A percentile compares a stretch with the other conserved stretches of the same genome.
These are phyloP conservation scores for Cytospora chrysosperma DNA, from an alignment of 2,329 filamentous ascomycete genomes.

Conservation along the genomic window DNA sequence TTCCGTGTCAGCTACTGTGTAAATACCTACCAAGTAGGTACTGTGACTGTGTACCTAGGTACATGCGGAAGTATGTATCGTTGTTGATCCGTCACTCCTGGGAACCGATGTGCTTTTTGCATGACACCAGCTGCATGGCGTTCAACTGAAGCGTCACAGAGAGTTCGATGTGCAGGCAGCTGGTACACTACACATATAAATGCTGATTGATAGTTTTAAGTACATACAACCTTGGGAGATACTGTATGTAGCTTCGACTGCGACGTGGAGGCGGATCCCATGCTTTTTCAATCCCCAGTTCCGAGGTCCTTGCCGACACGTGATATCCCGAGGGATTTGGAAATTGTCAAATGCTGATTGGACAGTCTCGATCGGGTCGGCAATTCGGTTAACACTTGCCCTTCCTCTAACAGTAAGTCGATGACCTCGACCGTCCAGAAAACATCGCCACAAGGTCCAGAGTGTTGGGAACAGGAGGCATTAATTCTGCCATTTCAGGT, in stretches of 20 bases:
- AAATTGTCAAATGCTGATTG: constrained; percentile 12
- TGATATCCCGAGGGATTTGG: constrained; percentile 3
- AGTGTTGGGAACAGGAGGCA: background rate
- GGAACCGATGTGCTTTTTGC: background rate
- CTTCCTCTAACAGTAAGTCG: background rate
- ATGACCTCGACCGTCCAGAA: constrained; percentile 13
- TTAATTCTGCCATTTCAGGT: constrained; percentile 5
- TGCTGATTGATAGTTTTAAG: too few species aligned
- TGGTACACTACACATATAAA: too few species aligned
- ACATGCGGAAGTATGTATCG: background rate
- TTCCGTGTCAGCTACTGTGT: too few species aligned
- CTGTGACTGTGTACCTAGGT: background rate
- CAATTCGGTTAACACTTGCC: constrained; percentile 17
- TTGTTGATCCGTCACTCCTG: background rate
- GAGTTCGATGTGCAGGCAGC: background rate
- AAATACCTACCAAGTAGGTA: too few species aligned
- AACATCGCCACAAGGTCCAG: constrained; percentile 16
- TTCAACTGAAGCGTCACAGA: background rate
- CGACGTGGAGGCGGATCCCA: background rate
- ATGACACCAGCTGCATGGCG: background rate
- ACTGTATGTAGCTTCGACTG: background rate
- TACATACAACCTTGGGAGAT: too few species aligned
- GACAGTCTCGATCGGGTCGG: background rate
- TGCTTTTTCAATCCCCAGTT: background rate
- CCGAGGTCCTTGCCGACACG: constrained; percentile 6